Base-by-base conservation (phyloP, 2,329 filamentous ascomycete species). In the Laburnicola sp. region DNA sequence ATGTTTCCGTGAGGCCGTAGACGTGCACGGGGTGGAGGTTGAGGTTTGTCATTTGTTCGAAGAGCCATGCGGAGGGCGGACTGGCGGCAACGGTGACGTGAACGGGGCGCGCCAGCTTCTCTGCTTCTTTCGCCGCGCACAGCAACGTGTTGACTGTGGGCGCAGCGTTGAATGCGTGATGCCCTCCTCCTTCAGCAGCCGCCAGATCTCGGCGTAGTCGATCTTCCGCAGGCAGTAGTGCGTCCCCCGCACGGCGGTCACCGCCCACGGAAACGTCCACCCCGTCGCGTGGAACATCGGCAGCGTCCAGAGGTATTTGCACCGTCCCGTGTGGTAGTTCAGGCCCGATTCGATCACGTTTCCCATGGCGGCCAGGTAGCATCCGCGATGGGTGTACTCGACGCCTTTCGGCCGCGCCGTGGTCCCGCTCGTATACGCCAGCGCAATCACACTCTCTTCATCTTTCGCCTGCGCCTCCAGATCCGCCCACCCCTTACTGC, bases 151-250 rank as follows among this genome's bases (percentile, higher is more conserved):
- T 97, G 45, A 99, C 94, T 0, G 94, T 99, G 0, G 94, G 94
- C 0, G 93, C 94, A 0, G 93, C 93, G 67, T 93, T 96, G 77
- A 95, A 97, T 99, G 94, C 0, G 91, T 97, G 57, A 99, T 88
- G 5, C 83, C 79, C 73, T 97, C 89, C 45, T 91, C 83, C 66
- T 91, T 95, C 30, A 99, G 77, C 3, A 99, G 76, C 42, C 83
- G 82, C 94, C 94, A 99, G 53, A 99, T 96, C 51, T 93, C 80
- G 0, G 89, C 85, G 69, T 99, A 99, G 74, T 97, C 91, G 58
- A 99, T 90, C 77, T 96, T 97, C 54, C 94, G 84, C 16, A 99
- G 79, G 65, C 92, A 97, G 70, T 96, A 91, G 72, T 97, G 91
- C 2, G 93, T 95, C n/a, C 93, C 94, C 54, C 94, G 82, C 3